These are phyloP conservation scores for Trichophaea hybrida DNA, from an alignment of 2,329 filamentous ascomycete genomes.

Conservation along the genomic window DNA sequence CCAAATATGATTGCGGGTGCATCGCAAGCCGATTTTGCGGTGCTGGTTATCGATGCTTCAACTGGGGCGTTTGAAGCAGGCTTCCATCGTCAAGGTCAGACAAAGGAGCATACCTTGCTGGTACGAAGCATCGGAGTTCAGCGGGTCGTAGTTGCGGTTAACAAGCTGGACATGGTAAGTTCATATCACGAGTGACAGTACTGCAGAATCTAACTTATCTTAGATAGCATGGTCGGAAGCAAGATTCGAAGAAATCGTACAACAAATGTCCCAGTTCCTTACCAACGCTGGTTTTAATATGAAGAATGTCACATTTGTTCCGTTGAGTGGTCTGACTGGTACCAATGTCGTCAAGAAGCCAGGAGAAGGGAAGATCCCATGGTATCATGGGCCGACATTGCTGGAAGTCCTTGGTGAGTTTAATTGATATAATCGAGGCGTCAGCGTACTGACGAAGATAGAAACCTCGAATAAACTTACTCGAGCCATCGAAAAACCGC, in stretches of 20 bases:
- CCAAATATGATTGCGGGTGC: conserved; percentile 98
- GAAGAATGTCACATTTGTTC: conserved; percentile 74
- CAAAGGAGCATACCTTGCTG: conserved; percentile 79
- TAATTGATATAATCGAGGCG: neutral
- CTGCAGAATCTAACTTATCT: neutral
- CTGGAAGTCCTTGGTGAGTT: conserved; percentile 51
- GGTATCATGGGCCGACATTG: conserved; percentile 70
- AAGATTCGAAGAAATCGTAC: conserved; percentile 69
- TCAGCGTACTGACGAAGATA: neutral
- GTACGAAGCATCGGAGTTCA: conserved; percentile 84
- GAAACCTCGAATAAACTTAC: conserved; percentile 43
- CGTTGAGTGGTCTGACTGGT: conserved; percentile 75
- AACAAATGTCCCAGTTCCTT: conserved; percentile 72
- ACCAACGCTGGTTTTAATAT: conserved; percentile 64
- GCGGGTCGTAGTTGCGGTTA: conserved; percentile 75
- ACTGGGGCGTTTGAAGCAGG: conserved; percentile 89
- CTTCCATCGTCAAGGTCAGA: conserved; percentile 62
- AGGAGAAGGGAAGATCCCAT: conserved; percentile 39
- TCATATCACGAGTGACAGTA: neutral
- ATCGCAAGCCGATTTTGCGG: conserved; percentile 87
- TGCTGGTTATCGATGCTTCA: conserved; percentile 83
- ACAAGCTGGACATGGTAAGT: conserved; percentile 66
- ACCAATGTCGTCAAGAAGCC: conserved; percentile 62
- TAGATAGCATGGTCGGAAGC: conserved; percentile 61
- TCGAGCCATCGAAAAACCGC: conserved; percentile 58